phyloP scores from a whole-genome alignment of 1,284 basidiomycete genomes.

The Schizophyllum amplum region DNA sequence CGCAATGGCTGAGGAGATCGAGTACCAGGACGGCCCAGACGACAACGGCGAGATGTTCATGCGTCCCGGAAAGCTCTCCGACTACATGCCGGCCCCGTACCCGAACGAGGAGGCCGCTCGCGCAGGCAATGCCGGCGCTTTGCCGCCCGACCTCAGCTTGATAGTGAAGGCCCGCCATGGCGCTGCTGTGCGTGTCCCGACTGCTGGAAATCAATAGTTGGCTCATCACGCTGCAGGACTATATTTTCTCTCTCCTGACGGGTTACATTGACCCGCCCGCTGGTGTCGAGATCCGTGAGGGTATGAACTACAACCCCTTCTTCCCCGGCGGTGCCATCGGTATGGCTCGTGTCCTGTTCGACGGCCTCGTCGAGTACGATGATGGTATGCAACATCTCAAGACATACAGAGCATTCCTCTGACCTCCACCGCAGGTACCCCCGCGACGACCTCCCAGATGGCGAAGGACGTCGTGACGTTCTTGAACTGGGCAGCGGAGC shows the following conservation, averaged over 20 bases:
- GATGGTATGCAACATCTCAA: conserved; percentile 64
- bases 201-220: background rate
- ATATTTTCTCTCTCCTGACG: conserved; percentile 94
- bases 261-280: conserved; percentile 97
- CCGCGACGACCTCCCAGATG: conserved; percentile 98
- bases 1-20: conserved; percentile 91
- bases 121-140: conserved; percentile 88
- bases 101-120: conserved; percentile 98
- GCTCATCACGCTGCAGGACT: conserved; percentile 54
- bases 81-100: conserved; percentile 95
- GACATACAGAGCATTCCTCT: background rate
- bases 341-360: conserved; percentile 96
- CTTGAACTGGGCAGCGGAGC: conserved; percentile 93
- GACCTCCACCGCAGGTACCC: conserved; percentile 61
- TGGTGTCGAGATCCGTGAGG: conserved; percentile 93
- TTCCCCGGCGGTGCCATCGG: conserved; percentile 97
- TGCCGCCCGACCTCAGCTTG: conserved; percentile 95
- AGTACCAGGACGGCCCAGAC: conserved; percentile 96
- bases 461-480: conserved; percentile 98
- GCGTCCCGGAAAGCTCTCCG: conserved; percentile 93
- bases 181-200: conserved; percentile 64
- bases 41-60: conserved; percentile 98
- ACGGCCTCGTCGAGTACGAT: conserved; percentile 91
- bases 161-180: conserved; percentile 99
- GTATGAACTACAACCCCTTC: conserved; percentile 97